Percentiles rank a stretch among this genome's conserved stretches.
Evolutionary conservation across 352 stramenopile species (phyloP).

Genomic region (Phytophthora sojae): DNA sequence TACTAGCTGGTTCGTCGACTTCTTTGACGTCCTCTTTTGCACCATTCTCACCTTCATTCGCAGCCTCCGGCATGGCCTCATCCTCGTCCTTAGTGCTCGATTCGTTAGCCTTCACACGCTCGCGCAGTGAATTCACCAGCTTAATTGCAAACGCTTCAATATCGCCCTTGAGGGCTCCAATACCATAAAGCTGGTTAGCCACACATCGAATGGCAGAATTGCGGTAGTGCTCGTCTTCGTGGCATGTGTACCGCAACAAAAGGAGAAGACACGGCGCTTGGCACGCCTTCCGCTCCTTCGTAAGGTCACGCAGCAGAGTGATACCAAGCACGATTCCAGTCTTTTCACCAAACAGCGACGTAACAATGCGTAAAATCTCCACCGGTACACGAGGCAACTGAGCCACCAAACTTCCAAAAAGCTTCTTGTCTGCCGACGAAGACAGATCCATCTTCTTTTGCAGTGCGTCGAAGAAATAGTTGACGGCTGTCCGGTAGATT

Average conservation of each 20-base stretch:
- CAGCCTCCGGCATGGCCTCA: slow-evolving; percentile 30
- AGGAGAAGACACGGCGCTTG: slow-evolving; percentile 59
- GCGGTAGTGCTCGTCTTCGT: slow-evolving; percentile 70
- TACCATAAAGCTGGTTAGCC: slow-evolving; percentile 78
- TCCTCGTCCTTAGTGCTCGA: slow-evolving; percentile 31
- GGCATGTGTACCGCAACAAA: slow-evolving; percentile 76
- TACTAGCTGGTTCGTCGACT: slow-evolving; percentile 8
- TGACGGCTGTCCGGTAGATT: slow-evolving; percentile 54
- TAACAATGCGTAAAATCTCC: slow-evolving; percentile 65
- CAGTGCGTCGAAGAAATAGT: slow-evolving; percentile 62
- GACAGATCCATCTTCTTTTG: slow-evolving; percentile 62
- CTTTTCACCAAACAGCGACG: slow-evolving; percentile 60
- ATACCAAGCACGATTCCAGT: slow-evolving; percentile 75
- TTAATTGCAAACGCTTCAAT: slow-evolving; percentile 74
- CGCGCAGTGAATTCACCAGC: slow-evolving; percentile 63
- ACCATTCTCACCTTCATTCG: slow-evolving; percentile 15
- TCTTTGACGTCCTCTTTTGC: slow-evolving; percentile 14
- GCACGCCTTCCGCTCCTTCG: slow-evolving; percentile 69
- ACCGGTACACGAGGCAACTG: slow-evolving; percentile 66
- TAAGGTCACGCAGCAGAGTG: slow-evolving; percentile 72
- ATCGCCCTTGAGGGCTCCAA: slow-evolving; percentile 54
- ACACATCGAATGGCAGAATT: slow-evolving; percentile 80
- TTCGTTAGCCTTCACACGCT: slow-evolving; percentile 18
- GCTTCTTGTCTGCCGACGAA: slow-evolving; percentile 69
- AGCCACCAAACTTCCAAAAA: slow-evolving; percentile 65